phyloP scores from a whole-genome alignment of 2,329 filamentous ascomycete species.

The Penicillium verrucosum region DNA sequence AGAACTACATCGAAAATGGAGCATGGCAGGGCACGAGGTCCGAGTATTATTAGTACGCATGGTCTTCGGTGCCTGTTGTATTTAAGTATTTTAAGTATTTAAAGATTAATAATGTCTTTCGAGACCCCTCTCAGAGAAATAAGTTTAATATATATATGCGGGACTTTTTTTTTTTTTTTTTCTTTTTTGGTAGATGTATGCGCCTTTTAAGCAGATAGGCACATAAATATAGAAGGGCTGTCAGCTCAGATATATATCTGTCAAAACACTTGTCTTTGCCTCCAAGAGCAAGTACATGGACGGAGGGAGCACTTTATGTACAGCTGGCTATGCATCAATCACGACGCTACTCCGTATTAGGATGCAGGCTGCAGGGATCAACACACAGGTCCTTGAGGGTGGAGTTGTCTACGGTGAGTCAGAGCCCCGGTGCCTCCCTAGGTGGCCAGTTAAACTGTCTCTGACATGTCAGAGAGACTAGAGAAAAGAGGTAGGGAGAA shows the following conservation, averaged over 20 bases:
- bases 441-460: conserved; percentile 1
- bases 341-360: conserved; percentile 18
- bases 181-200: conserved; percentile 5
- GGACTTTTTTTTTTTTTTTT: not conserved
- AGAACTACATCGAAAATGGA: not conserved
- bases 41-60: not conserved
- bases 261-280: not conserved
- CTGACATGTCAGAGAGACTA: conserved; percentile 2
- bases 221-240: not conserved
- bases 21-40: conserved; percentile 1
- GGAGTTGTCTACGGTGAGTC: conserved; percentile 16
- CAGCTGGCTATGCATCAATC: conserved; percentile 15
- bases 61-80: not conserved
- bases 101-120: not conserved
- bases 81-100: not conserved
- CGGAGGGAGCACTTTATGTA: not conserved
- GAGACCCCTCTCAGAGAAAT: not conserved
- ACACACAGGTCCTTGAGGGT: not conserved
- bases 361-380: conserved; percentile 21
- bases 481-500: not conserved
- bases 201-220: conserved; percentile 11
- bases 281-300: not conserved
- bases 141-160: not conserved
- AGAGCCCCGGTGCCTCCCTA: conserved; percentile 2
- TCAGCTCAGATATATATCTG: not conserved